These are phyloP conservation scores for Stramenopiles sp. DNA, from an alignment of 352 stramenopile genomes.

Conservation along the genomic window DNA sequence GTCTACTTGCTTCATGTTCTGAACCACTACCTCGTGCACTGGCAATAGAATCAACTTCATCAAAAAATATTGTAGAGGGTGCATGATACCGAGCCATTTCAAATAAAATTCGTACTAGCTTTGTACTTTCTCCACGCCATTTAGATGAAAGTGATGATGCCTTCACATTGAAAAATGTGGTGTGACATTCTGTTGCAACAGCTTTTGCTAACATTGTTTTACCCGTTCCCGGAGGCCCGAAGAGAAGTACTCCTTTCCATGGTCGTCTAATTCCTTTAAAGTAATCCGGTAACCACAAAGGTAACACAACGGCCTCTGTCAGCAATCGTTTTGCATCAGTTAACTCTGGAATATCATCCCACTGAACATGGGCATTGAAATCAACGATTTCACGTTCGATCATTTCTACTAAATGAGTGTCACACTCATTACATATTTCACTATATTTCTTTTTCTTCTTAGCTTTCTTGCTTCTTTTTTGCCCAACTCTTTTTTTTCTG, in stretches of 20 bases:
- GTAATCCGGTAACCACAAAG: conserved; percentile 59
- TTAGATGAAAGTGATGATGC: conserved; percentile 51
- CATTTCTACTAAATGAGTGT: conserved; percentile 12
- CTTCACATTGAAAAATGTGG: conserved; percentile 90
- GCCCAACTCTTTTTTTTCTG: conserved; percentile 2
- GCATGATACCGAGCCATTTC: conserved; percentile 87
- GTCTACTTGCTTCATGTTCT: conserved; percentile 23
- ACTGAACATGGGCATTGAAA: conserved; percentile 8
- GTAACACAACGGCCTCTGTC: conserved; percentile 58
- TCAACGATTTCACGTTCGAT: conserved; percentile 13
- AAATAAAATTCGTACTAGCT: conserved; percentile 81
- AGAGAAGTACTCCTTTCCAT: conserved; percentile 52
- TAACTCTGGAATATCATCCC: conserved; percentile 24
- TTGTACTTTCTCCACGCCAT: conserved; percentile 53
- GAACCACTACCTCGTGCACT: conserved; percentile 7
- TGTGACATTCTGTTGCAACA: conserved; percentile 65
- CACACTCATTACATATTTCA: conserved; percentile 7
- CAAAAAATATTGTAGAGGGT: conserved; percentile 87
- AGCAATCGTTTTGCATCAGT: conserved; percentile 49
- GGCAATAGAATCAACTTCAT: conserved; percentile 64
- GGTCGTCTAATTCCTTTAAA: conserved; percentile 50
- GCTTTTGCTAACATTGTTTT: conserved; percentile 90
- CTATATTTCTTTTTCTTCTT: conserved; percentile 3
- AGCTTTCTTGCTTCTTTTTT: neutral
- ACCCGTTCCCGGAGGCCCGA: conserved; percentile 49